Percentiles rank a stretch among this genome's conserved stretches.
Conservation (phyloP, 805 yeast genomes). For the Candida incommunis region DNA sequence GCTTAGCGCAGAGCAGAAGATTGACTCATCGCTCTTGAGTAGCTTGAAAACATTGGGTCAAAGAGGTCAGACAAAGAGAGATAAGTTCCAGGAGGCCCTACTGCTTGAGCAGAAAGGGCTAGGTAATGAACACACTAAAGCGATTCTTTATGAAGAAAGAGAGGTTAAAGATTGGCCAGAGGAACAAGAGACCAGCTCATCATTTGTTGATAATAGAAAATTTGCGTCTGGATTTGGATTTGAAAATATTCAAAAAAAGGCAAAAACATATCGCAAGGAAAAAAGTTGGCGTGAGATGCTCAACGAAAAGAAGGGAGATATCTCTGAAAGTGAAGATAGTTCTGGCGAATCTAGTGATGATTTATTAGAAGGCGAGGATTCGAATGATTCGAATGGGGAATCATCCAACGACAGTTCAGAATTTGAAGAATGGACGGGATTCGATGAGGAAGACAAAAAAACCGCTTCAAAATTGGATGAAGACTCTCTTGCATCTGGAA, state of each 20-base stretch:
- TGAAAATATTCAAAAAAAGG: conserved; percentile 20
- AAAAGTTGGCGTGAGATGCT: background rate
- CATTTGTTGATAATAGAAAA: conserved; percentile 62
- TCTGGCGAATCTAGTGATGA: conserved; percentile 12
- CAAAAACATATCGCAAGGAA: conserved; percentile 7
- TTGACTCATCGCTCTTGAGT: conserved; percentile 57
- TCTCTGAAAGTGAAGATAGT: conserved; percentile 13
- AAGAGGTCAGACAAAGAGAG: conserved; percentile 45
- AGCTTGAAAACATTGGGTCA: conserved; percentile 74
- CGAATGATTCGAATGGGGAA: conserved; percentile 1
- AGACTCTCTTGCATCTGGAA: conserved; percentile 16
- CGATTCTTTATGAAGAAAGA: conserved; percentile 56
- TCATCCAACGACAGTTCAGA: background rate
- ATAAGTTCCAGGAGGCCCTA: conserved; percentile 62
- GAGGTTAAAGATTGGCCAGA: conserved; percentile 48
- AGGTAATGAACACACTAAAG: conserved; percentile 45
- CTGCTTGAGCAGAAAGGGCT: conserved; percentile 60
- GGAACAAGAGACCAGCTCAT: conserved; percentile 5
- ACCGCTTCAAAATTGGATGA: conserved; percentile 13
- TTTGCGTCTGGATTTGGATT: conserved; percentile 44
- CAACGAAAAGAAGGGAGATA: conserved; percentile 14
- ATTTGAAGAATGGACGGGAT: conserved; percentile 3
- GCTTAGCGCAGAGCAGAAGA: conserved; percentile 38
- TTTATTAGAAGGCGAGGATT: conserved; percentile 19
- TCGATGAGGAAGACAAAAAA: conserved; percentile 3